Evolutionary conservation across 148 eudicot genomes (phyloP).

Genomic region (Fagopyrum homotropicum): DNA sequence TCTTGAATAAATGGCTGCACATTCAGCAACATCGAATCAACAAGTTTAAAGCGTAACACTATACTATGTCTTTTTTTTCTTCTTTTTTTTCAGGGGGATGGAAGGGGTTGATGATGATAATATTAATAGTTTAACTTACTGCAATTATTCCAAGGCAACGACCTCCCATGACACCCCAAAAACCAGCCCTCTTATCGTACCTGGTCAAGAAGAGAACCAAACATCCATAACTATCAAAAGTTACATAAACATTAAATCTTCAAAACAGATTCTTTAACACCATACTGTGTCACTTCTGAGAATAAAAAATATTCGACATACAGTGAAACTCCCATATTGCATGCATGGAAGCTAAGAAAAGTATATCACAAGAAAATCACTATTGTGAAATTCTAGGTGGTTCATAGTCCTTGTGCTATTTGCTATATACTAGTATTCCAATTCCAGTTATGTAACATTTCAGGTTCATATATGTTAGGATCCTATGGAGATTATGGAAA

Average conservation of each 20-base stretch:
- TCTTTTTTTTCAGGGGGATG: not conserved
- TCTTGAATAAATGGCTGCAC: constrained; percentile 81
- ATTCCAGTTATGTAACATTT: not conserved
- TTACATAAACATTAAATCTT: not conserved
- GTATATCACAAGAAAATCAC: not conserved
- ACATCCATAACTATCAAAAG: not conserved
- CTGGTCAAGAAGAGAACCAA: constrained; percentile 26
- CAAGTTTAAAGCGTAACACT: not conserved
- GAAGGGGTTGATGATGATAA: not conserved
- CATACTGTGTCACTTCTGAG: not conserved
- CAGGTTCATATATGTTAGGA: not conserved
- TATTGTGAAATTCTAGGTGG: not conserved
- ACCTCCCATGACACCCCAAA: constrained; percentile 88
- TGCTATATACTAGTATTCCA: not conserved
- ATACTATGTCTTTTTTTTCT: not conserved
- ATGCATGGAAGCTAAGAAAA: not conserved
- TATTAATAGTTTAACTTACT: constrained; percentile 34
- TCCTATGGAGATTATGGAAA: not conserved
- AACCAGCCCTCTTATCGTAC: constrained; percentile 82
- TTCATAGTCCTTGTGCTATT: not conserved
- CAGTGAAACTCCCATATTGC: not conserved
- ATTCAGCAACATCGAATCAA: not conserved
- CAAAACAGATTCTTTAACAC: not conserved
- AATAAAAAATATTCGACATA: not conserved
- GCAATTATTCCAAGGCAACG: constrained; percentile 74